phyloP scores from a whole-genome alignment of 495 filamentous ascomycete genomes.

The Neurospora intermedia region DNA sequence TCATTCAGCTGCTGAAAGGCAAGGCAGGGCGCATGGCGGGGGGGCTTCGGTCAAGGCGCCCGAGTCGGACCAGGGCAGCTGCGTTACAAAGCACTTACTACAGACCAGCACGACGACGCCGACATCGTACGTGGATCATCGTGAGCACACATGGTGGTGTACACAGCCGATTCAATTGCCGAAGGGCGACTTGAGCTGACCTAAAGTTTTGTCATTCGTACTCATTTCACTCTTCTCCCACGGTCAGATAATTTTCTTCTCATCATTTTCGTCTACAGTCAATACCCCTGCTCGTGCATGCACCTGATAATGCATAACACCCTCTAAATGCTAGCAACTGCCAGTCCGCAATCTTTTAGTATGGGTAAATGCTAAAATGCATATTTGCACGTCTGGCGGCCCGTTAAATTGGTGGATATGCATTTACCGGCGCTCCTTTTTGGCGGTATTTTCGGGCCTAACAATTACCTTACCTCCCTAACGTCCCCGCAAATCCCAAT shows the following conservation, averaged over 20 bases:
- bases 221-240: background rate
- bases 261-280: too few relatives aligned
- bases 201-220: background rate
- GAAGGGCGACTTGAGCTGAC: background rate
- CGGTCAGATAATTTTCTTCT: background rate
- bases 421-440: too few relatives aligned
- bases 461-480: too few relatives aligned
- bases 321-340: too few relatives aligned
- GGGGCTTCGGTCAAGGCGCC: background rate
- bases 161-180: background rate
- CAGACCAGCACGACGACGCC: background rate
- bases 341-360: too few relatives aligned
- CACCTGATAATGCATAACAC: too few relatives aligned
- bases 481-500: too few relatives aligned
- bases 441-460: too few relatives aligned
- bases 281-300: too few relatives aligned
- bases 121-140: background rate
- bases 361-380: too few relatives aligned
- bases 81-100: background rate
- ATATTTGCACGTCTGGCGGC: too few relatives aligned
- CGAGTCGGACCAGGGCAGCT: background rate
- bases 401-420: too few relatives aligned
- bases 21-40: background rate
- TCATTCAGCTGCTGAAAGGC: background rate
- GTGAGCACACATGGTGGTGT: background rate